These are phyloP conservation scores for Saccharomycopsis fermentans DNA, from an alignment of 805 yeast species.

Conservation along the genomic window DNA sequence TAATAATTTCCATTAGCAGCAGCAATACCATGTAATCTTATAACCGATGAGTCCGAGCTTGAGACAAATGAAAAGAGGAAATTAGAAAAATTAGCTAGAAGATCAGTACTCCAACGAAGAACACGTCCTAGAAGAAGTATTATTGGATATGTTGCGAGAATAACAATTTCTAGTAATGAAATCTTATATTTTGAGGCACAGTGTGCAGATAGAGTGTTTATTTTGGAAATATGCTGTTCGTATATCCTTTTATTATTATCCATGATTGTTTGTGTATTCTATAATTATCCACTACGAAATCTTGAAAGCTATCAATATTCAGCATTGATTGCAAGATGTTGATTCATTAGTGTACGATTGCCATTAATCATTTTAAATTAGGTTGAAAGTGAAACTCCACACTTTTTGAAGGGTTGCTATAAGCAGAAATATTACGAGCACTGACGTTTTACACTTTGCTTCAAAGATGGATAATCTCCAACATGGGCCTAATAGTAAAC, in stretches of 20 bases:
- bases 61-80: not conserved
- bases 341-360: too few relatives aligned
- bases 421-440: too few relatives aligned
- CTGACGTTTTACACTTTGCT: too few relatives aligned
- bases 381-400: too few relatives aligned
- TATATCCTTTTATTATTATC: not conserved
- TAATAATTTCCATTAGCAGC: conserved; percentile 17
- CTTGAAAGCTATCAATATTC: too few relatives aligned
- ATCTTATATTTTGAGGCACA: not conserved
- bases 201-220: not conserved
- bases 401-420: too few relatives aligned
- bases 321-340: too few relatives aligned
- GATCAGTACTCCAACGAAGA: not conserved
- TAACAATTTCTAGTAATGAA: not conserved
- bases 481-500: too few relatives aligned
- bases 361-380: too few relatives aligned
- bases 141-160: not conserved
- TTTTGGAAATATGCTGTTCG: not conserved
- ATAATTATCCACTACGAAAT: too few relatives aligned
- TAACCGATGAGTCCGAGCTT: not conserved
- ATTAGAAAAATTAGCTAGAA: not conserved
- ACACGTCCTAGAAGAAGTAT: not conserved
- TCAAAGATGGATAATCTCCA: too few relatives aligned
- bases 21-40: not conserved
- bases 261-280: too few relatives aligned